Conservation (phyloP, 2,329 filamentous ascomycete species). For the Mollisia scopiformis region DNA sequence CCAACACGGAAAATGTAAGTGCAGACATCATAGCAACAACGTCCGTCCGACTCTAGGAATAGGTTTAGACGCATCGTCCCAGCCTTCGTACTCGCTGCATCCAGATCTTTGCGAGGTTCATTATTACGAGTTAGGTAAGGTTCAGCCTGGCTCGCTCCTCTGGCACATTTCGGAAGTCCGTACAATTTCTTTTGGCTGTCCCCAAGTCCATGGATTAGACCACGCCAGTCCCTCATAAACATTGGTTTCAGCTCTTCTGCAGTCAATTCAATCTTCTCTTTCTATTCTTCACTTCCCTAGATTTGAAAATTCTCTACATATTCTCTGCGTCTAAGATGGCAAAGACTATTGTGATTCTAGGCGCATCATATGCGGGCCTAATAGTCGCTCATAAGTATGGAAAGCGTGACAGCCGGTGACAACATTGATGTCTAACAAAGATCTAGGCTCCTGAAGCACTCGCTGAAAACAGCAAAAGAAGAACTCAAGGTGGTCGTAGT, state of each 20-base stretch:
- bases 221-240: not conserved
- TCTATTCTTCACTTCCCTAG: not conserved
- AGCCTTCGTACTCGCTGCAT: not conserved
- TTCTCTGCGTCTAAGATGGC: slow-evolving; percentile 19
- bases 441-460: slow-evolving; percentile 48
- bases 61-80: not conserved
- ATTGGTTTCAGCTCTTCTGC: not conserved
- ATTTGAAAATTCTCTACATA: not conserved
- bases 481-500: slow-evolving; percentile 57
- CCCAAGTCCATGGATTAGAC: not conserved
- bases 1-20: no score
- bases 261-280: not conserved
- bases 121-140: not conserved
- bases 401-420: not conserved
- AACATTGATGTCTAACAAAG: not conserved
- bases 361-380: slow-evolving; percentile 57
- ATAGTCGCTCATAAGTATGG: slow-evolving; percentile 51
- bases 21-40: not conserved
- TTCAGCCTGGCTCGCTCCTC: not conserved
- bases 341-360: slow-evolving; percentile 51
- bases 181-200: not conserved
- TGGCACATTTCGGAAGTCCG: not conserved
- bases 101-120: no score
- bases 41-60: not conserved
- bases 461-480: slow-evolving; percentile 30